Base-by-base conservation (phyloP, 176 grass and related monocot genomes). In the Zoysia pacifica region DNA sequence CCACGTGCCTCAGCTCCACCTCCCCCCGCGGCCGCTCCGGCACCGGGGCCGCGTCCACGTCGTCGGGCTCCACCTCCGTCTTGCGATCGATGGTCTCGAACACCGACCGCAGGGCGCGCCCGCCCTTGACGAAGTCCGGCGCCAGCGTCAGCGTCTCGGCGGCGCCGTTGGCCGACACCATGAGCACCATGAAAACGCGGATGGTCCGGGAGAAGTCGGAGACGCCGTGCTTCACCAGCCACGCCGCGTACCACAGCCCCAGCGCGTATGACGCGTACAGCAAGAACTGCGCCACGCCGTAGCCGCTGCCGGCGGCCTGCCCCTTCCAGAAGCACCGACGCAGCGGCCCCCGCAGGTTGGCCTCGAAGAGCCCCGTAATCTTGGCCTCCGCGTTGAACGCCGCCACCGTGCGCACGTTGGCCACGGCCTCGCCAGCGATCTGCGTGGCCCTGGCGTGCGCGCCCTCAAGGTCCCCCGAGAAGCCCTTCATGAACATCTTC, bases 401-500 rank as follows among this genome's bases (percentile, higher is more conserved):
- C 45, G 84, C 91, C 71, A 97, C 94, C 0, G 94, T 97, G 45
- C 94, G 91, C 77, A 97, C 67, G 80, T 97, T 97, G 11, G 86
- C 86, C 42, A 93, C 94, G 46, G 91, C 94, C 89, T 97, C 94
- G 12, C 89, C 91, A 0, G 94, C 94, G 73, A 97, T 93, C 87
- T 97, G 94, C 62, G 94, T 97, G 1, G 94, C 94, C 77, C 86
- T 72, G 35, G 91, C 94, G 81, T 97, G 94, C 45, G 94, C 94
- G 39, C 46, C 84, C 78, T 97, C 94, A 16, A 97, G 86, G 75
- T 97, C 94, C 4, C 94, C 94, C 4, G 94, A 97, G 86, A 97
- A 97, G 0, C 94, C 94, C 64, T 91, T 87, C 81, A 97, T 85
- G 86, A 97, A 97, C 94, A 97, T 97, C 90, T 97, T 97, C 91